phyloP scores from a whole-genome alignment of 495 filamentous ascomycete genomes.

The Aspergillus taichungensis region DNA sequence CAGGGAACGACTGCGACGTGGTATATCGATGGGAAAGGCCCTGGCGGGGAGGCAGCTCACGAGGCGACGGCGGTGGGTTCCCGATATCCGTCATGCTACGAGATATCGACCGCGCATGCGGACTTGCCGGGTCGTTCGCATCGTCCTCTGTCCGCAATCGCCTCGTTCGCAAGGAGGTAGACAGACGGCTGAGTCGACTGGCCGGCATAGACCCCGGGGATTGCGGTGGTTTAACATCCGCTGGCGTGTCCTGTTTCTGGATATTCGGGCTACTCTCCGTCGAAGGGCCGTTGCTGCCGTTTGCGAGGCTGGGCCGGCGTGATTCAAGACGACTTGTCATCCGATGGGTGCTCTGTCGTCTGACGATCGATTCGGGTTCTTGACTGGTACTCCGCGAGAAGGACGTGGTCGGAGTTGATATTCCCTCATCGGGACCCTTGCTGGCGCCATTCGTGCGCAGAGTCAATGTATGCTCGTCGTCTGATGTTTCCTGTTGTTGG shows the following conservation, averaged over 20 bases:
- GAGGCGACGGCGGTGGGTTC: slow-evolving; percentile 18
- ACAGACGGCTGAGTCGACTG: slow-evolving; percentile 31
- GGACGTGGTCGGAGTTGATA: slow-evolving; percentile 18
- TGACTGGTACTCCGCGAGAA: slow-evolving; percentile 32
- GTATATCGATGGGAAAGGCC: slow-evolving; percentile 38
- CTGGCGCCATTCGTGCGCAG: slow-evolving; percentile 20
- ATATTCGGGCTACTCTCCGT: slow-evolving; percentile 3
- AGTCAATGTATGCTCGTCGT: slow-evolving; percentile 15
- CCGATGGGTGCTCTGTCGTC: slow-evolving; percentile 47
- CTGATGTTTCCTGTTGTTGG: slow-evolving; percentile 20
- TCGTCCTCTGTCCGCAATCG: slow-evolving; percentile 29
- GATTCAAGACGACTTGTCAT: slow-evolving; percentile 65
- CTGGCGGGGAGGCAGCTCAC: slow-evolving; percentile 21
- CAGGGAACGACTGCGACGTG: slow-evolving; percentile 18
- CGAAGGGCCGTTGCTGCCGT: slow-evolving; percentile 19
- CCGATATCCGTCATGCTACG: slow-evolving; percentile 33
- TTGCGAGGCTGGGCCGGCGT: slow-evolving; percentile 54
- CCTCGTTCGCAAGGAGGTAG: slow-evolving; percentile 29
- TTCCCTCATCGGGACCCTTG: slow-evolving; percentile 26
- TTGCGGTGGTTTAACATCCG: slow-evolving; percentile 20
- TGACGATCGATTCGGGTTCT: slow-evolving; percentile 32
- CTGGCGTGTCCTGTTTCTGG: slow-evolving; percentile 4
- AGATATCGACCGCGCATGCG: slow-evolving; percentile 26
- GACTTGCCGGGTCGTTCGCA: slow-evolving; percentile 10
- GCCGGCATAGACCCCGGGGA: slow-evolving; percentile 21